Conservation (phyloP, 2,329 filamentous ascomycete genomes). For the Aspergillus neoniger region DNA sequence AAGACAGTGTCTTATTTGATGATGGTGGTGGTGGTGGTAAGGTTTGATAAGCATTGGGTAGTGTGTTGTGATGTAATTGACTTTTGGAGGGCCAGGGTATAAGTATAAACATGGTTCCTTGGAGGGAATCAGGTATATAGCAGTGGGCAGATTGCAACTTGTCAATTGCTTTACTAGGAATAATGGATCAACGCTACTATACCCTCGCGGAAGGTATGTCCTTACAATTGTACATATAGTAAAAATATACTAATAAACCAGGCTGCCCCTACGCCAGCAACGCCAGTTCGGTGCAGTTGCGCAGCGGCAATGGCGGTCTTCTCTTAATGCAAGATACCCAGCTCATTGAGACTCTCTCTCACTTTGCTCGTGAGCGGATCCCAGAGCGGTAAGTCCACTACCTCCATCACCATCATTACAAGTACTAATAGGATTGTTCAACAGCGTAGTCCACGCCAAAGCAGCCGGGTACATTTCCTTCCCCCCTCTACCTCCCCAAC, state of each 20-base stretch:
- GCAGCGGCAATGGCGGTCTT: neutral
- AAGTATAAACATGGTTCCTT: too few species aligned
- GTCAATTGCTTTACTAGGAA: neutral
- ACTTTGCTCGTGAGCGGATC: neutral
- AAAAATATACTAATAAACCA: neutral
- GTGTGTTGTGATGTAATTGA: too few species aligned
- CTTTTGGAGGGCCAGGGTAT: too few species aligned
- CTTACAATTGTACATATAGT: too few species aligned
- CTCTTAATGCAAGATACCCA: neutral
- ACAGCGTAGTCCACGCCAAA: neutral
- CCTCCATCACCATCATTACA: neutral
- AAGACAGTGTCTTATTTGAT: too few species aligned
- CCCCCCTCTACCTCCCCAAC: neutral
- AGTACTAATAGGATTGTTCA: neutral
- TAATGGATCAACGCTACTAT: neutral
- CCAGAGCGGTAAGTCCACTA: neutral
- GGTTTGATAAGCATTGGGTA: too few species aligned
- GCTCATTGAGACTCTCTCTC: neutral
- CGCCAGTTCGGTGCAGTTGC: neutral
- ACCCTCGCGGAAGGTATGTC: neutral
- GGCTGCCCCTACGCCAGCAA: neutral
- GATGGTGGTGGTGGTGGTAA: too few species aligned
- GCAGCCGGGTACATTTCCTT: neutral
- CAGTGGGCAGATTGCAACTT: too few species aligned
- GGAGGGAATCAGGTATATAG: too few species aligned